Percentiles rank a stretch among this genome's conserved stretches.
Conservation (phyloP, 164 flowering plant species). For the Berberis thunbergii region DNA sequence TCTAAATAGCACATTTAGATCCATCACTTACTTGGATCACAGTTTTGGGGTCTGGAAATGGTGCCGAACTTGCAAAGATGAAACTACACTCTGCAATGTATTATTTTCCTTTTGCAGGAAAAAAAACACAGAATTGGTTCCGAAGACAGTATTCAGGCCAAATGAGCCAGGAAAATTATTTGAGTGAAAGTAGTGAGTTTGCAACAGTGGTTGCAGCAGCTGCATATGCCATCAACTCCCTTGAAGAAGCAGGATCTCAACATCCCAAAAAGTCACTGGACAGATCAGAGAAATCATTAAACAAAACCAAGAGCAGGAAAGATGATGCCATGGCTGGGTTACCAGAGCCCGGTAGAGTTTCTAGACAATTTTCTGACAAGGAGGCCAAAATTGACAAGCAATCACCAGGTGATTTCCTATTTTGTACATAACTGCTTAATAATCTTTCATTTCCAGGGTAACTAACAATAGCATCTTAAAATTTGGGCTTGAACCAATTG, state of each 20-base stretch:
- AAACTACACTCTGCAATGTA: neutral
- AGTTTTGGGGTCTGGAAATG: neutral
- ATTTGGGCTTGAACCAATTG: neutral
- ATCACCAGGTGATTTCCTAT: constrained; percentile 7
- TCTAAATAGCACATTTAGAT: too few species aligned
- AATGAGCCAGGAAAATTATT: constrained; percentile 28
- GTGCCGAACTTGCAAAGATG: neutral
- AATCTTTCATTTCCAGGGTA: constrained; percentile 7
- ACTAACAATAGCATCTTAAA: neutral
- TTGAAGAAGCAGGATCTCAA: constrained; percentile 21
- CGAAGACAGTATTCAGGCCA: constrained; percentile 33
- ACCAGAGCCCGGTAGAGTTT: constrained; percentile 12
- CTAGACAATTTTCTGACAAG: constrained; percentile 19
- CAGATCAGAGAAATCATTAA: constrained; percentile 13
- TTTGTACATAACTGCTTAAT: neutral
- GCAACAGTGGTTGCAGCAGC: constrained; percentile 55
- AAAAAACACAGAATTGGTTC: constrained; percentile 40
- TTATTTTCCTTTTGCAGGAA: constrained; percentile 22
- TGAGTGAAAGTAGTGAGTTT: constrained; percentile 22
- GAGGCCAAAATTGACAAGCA: constrained; percentile 10
- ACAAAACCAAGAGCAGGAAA: constrained; percentile 20
- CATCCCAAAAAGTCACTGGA: constrained; percentile 15
- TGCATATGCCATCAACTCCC: constrained; percentile 41
- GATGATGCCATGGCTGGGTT: constrained; percentile 11
- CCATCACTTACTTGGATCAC: neutral